Conservation (phyloP, 768 basidiomycete species). For the Macrolepiota dolichaula region DNA sequence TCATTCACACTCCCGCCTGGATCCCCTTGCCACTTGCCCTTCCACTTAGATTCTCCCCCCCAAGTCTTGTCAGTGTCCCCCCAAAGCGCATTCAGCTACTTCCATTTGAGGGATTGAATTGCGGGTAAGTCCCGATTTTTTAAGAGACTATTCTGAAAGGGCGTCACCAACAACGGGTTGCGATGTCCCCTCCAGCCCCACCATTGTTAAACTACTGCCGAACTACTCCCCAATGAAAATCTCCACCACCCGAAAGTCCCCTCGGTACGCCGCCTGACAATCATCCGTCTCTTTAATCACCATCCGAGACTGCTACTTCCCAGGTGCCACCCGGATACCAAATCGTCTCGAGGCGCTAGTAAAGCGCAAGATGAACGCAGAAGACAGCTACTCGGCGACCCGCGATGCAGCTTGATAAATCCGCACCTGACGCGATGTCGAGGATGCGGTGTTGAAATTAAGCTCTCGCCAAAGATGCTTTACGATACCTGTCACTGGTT, state of each 20-base stretch:
- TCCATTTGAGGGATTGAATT: not conserved
- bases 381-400: conserved; percentile 41
- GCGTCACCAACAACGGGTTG: not conserved
- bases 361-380: not conserved
- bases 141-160: not conserved
- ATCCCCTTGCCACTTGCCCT: not conserved
- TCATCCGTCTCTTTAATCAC: not conserved
- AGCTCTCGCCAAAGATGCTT: conserved; percentile 63
- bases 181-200: not conserved
- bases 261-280: not conserved
- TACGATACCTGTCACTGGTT: conserved; percentile 69
- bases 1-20: not conserved
- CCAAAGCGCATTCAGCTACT: not conserved
- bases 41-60: not conserved
- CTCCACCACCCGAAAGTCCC: not conserved
- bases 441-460: conserved; percentile 54
- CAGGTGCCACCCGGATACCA: not conserved
- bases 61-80: not conserved
- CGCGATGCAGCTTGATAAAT: conserved; percentile 47
- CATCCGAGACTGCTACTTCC: not conserved
- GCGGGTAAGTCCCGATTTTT: not conserved
- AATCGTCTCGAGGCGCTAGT: not conserved
- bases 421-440: conserved; percentile 52
- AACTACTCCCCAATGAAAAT: not conserved
- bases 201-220: not conserved